Base-by-base conservation (phyloP, 2,329 filamentous ascomycete genomes). In the Zasmidium cellare region DNA sequence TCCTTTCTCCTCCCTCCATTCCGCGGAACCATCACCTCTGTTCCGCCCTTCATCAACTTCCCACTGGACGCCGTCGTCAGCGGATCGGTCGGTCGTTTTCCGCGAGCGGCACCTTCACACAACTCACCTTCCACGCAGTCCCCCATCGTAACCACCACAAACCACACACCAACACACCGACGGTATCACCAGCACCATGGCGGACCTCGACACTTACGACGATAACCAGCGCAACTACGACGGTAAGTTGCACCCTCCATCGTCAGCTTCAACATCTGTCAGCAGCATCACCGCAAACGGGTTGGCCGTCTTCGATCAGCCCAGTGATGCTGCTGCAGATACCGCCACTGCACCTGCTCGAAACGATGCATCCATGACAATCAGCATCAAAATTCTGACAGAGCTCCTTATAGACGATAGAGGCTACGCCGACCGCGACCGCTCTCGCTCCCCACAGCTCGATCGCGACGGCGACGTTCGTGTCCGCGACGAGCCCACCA, bases 141-240 rank as follows among this genome's bases (percentile, higher is more conserved):
- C 48, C 3, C 20, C 3, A n/a, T 5, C 11, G 16, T 28, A 9
- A 41, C 35, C 12, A 41, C 35, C 48, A 20, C 20, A 35, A 12
- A 53, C 55, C 46, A 46, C 56, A 53, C 31, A 28, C 25, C 46
- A 31, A 19, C 20, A 44, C 56, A 53, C 18, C 50, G 46, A 50
- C 57, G 19, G 20, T 41, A 38, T 35, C 54, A 45, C 41, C 53
- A 45, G 52, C 58, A 45, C 12, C 24, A 78, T 76, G 75, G 74
- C 76, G 66, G 78, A 77, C 68, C 83, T 85, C 78, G 86, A 89
- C 62, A 71, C 71, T 67, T 88, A 86, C 78, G 85, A 88, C 72
- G 82, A 82, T 69, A 85, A 87, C 64, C 82, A 82, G 73, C 83
- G 84, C 76, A 80, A 80, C 69, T 89, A 87, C 74, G 85, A 87